Conservation (phyloP, 108 stramenopile species). For the Bacterosira constricta region DNA sequence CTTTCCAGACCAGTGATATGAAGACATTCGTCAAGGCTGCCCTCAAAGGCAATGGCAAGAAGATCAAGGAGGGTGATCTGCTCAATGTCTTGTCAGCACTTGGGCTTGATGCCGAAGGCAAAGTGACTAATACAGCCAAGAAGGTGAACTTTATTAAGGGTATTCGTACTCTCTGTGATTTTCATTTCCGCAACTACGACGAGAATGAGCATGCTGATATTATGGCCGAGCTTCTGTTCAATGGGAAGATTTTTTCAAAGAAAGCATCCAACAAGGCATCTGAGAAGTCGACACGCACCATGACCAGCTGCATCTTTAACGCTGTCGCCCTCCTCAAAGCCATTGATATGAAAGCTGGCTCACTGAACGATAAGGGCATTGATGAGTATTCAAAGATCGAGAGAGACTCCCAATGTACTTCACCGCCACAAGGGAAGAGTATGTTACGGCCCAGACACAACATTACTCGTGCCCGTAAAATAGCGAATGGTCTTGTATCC, state of each 20-base stretch:
- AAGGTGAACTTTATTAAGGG: background rate
- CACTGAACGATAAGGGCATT: constrained; percentile 2
- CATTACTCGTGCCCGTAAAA: background rate
- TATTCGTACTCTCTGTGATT: background rate
- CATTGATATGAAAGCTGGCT: background rate
- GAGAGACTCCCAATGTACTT: too few species aligned
- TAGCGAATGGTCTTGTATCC: background rate
- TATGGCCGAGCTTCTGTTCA: background rate
- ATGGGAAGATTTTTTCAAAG: background rate
- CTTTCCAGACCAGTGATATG: too few species aligned
- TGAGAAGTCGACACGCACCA: background rate
- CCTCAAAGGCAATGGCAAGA: too few species aligned
- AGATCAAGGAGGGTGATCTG: too few species aligned
- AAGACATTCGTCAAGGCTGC: too few species aligned
- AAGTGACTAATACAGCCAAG: too few species aligned
- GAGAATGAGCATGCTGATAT: background rate
- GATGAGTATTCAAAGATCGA: background rate
- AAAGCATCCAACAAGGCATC: background rate
- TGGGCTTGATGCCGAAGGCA: too few species aligned
- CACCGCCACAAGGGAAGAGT: too few species aligned
- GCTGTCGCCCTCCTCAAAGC: background rate
- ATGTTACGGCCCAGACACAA: background rate
- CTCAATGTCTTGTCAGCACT: too few species aligned
- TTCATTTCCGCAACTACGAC: background rate
- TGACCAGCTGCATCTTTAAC: background rate